Evolutionary conservation across 2,329 filamentous ascomycete genomes (phyloP), one percentile per base, ranked within the genome.

Genomic region (Penicillium sp.): DNA sequence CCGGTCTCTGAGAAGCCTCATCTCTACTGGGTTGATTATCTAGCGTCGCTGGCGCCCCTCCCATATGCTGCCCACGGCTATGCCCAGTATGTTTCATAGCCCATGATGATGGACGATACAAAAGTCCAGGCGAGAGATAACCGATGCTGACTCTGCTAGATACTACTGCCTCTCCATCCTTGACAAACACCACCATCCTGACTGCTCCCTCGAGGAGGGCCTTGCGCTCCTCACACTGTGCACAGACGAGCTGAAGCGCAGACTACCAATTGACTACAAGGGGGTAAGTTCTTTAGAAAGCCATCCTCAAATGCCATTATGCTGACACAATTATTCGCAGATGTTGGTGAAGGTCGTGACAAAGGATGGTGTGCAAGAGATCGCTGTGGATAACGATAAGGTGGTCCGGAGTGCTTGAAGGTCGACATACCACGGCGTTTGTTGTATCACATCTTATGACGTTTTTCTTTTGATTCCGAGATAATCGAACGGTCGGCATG

Each of bases 241-340:
- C 80, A 94, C 91, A 66, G 92, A 97, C 75, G 94, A 99, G 82
- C 81, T 99, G 73, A 96, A 97, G 85, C 87, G 94, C 75, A 86
- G 95, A 78, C 85, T 99, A 82, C 94, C 94, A 59, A 92, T 99
- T 73, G 94, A 99, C 76, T 99, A 97, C 85, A 99, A 99, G 84
- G 94, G 94, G 39, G 90, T 96, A 68, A 68, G 87, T 71, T 60
- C 19, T 23, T 31, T n/a, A 44, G 50, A 8, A 36, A n/a, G 34
- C 23, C 15, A 33, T 50, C 49, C 21, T 27, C 34, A 25, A 49
- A 38, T 60, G 2, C 40, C 36, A 29, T 16, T 19, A 41, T 51
- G 33, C 59, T 60, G 43, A 64, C 55, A 51, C 34, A 27, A 53
- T 64, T 41, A 51, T 50, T 21, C 71, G 57, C 72, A 77, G 75